Conservation (phyloP, 805 yeast genomes). For the Saccharomycopsis sp. region DNA sequence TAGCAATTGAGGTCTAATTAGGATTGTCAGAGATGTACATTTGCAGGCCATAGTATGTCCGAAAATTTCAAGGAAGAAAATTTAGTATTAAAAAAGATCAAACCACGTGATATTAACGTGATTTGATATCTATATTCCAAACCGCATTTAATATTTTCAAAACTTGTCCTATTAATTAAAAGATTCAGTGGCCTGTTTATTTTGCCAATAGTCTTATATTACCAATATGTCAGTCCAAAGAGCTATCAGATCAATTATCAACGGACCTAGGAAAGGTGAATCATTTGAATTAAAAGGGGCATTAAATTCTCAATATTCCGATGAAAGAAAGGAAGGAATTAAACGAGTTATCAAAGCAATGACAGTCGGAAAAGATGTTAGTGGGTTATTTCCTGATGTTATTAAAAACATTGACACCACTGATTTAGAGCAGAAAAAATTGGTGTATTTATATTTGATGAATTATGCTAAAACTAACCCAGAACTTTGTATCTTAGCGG, state of each 20-base stretch:
- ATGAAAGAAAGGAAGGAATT: conserved; percentile 92
- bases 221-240: conserved; percentile 36
- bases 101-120: too few species aligned
- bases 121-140: too few species aligned
- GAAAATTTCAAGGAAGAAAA: too few species aligned
- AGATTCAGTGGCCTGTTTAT: too few species aligned
- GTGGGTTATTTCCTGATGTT: conserved; percentile 90
- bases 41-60: too few species aligned
- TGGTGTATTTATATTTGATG: conserved; percentile 91
- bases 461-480: conserved; percentile 97
- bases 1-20: too few species aligned
- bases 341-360: conserved; percentile 95
- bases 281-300: conserved; percentile 88
- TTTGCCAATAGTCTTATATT: too few species aligned
- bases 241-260: conserved; percentile 49
- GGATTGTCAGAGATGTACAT: too few species aligned
- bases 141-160: too few species aligned
- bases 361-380: conserved; percentile 97
- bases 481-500: conserved; percentile 91
- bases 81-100: too few species aligned
- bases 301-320: conserved; percentile 88
- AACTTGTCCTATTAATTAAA: too few species aligned
- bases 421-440: conserved; percentile 92
- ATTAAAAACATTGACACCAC: conserved; percentile 94
- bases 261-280: conserved; percentile 58